phyloP scores from a whole-genome alignment of 1,284 basidiomycete genomes.

The Exobasidium cylindrosporum region DNA sequence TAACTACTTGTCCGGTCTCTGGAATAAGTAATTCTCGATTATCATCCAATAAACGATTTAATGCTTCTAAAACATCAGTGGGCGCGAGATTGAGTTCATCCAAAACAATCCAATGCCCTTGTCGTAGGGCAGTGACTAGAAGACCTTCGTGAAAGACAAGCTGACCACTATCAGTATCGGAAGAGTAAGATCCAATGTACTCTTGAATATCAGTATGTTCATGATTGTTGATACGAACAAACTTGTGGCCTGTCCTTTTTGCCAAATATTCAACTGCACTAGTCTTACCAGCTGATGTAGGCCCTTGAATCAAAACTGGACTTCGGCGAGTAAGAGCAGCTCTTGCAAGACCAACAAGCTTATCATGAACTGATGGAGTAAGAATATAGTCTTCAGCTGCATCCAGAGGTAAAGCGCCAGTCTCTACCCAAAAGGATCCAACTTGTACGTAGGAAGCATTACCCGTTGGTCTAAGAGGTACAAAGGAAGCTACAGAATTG shows the following conservation, averaged over 20 bases:
- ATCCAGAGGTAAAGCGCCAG: slow-evolving; percentile 64
- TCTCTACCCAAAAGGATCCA: slow-evolving; percentile 85
- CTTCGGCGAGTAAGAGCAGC: slow-evolving; percentile 85
- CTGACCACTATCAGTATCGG: slow-evolving; percentile 85
- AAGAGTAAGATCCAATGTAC: slow-evolving; percentile 94
- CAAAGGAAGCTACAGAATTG: slow-evolving; percentile 32
- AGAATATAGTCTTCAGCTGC: slow-evolving; percentile 78
- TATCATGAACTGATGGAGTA: slow-evolving; percentile 93
- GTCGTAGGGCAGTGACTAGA: slow-evolving; percentile 83
- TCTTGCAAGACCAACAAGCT: slow-evolving; percentile 85
- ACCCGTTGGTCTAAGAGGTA: slow-evolving; percentile 35
- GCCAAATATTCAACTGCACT: slow-evolving; percentile 96
- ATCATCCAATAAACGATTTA: slow-evolving; percentile 94
- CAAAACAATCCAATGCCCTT: slow-evolving; percentile 96
- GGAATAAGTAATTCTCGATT: slow-evolving; percentile 95
- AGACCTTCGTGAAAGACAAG: slow-evolving; percentile 86
- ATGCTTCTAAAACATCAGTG: slow-evolving; percentile 94
- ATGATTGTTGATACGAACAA: slow-evolving; percentile 98
- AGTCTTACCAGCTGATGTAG: slow-evolving; percentile 96
- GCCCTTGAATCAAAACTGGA: slow-evolving; percentile 95
- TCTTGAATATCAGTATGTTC: slow-evolving; percentile 98
- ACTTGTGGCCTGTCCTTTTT: slow-evolving; percentile 85
- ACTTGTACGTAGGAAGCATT: slow-evolving; percentile 61
- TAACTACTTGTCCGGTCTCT: slow-evolving; percentile 91
- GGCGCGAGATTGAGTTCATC: slow-evolving; percentile 98